phyloP scores from a whole-genome alignment of 2,329 filamentous ascomycete species.

The Leptoxyphium fumago region DNA sequence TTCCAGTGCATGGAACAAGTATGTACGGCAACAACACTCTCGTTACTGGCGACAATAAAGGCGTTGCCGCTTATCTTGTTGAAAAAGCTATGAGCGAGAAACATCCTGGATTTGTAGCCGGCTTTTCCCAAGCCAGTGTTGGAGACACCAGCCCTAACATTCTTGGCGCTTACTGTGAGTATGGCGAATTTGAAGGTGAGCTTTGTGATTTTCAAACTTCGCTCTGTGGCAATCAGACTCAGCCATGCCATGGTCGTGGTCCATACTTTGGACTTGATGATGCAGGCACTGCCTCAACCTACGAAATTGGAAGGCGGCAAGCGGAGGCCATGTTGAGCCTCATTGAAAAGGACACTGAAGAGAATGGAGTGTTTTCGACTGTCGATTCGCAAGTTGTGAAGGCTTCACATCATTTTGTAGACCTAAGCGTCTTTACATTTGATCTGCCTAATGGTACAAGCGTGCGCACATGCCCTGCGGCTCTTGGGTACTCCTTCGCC shows the following conservation, averaged over 20 bases:
- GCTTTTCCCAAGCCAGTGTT: conserved; percentile 83
- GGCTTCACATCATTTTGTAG: conserved; percentile 71
- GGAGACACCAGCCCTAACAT: conserved; percentile 86
- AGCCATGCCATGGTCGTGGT: conserved; percentile 60
- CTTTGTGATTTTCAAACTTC: conserved; percentile 67
- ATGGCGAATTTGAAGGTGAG: conserved; percentile 48
- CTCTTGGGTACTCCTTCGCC: conserved; percentile 82
- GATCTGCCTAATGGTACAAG: conserved; percentile 54
- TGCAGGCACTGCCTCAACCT: conserved; percentile 51
- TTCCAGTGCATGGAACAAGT: conserved; percentile 81
- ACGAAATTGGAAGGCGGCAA: conserved; percentile 62
- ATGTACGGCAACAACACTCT: conserved; percentile 85
- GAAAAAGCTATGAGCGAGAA: conserved; percentile 43
- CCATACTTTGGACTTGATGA: conserved; percentile 54
- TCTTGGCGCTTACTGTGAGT: conserved; percentile 77
- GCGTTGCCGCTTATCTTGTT: conserved; percentile 73
- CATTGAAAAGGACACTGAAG: conserved; percentile 33
- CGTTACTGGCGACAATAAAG: conserved; percentile 90
- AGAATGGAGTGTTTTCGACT: conserved; percentile 24
- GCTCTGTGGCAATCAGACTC: conserved; percentile 61
- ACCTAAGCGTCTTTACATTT: conserved; percentile 67
- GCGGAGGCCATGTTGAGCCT: conserved; percentile 44
- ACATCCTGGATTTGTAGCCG: conserved; percentile 62
- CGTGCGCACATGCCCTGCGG: conserved; percentile 68
- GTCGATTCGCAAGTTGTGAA: conserved; percentile 54